Evolutionary conservation across 331 rosid species (phyloP).

Genomic region (Ulmus americana): DNA sequence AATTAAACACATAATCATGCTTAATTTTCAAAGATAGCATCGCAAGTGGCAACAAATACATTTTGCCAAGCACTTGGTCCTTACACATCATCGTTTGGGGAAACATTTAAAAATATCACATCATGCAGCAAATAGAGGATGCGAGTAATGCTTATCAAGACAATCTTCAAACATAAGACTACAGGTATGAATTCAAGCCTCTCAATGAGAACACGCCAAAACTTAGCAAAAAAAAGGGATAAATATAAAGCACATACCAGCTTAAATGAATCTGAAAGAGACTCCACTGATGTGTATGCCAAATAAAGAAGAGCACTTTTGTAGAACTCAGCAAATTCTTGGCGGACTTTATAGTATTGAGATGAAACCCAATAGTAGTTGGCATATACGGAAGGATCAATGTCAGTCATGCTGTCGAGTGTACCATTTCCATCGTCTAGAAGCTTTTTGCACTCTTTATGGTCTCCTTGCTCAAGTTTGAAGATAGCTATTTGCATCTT

Average conservation of each 20-base stretch:
- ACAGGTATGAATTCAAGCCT: background rate
- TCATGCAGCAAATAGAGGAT: background rate
- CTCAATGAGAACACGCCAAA: background rate
- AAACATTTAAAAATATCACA: background rate
- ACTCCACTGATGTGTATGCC: conserved; percentile 92
- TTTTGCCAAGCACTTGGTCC: background rate
- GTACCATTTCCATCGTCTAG: conserved; percentile 91
- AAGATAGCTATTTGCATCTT: conserved; percentile 83
- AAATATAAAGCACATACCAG: conserved; percentile 46
- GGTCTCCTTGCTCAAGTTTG: conserved; percentile 84
- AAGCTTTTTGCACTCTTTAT: conserved; percentile 82
- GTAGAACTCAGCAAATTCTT: conserved; percentile 98
- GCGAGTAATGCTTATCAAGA: background rate
- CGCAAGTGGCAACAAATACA: background rate
- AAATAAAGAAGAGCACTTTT: conserved; percentile 95
- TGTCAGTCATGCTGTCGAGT: conserved; percentile 96
- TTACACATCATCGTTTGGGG: background rate
- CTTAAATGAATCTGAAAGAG: conserved; percentile 92
- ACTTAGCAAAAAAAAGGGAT: background rate
- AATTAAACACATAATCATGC: background rate
- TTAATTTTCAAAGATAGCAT: background rate
- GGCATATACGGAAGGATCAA: conserved; percentile 94
- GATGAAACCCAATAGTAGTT: conserved; percentile 94
- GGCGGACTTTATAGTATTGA: conserved; percentile 75
- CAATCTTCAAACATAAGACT: background rate